Conservation (phyloP, 441 rosid genomes). For the Breynia disticha region DNA sequence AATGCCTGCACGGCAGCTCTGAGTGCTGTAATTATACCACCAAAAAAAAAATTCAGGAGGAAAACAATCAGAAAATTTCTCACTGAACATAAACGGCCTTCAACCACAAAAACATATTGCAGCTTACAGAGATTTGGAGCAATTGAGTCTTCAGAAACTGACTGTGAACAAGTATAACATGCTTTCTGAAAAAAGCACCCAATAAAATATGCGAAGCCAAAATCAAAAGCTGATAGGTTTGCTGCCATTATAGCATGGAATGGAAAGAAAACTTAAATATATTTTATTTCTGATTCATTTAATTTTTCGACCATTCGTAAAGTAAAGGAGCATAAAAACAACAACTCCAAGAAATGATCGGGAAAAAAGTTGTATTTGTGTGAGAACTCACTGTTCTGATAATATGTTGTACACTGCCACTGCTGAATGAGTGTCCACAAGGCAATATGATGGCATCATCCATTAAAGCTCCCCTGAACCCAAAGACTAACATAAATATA, state of each 20-base stretch:
- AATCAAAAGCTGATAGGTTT: neutral
- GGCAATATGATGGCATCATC: conserved; percentile 84
- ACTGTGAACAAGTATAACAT: conserved; percentile 63
- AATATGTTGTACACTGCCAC: conserved; percentile 52
- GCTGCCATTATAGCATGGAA: too few relatives aligned
- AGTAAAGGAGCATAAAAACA: neutral
- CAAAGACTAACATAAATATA: conserved; percentile 12
- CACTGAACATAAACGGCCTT: conserved; percentile 2
- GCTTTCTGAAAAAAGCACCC: conserved; percentile 46
- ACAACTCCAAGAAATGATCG: neutral
- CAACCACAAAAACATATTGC: conserved; percentile 7
- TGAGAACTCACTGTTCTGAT: conserved; percentile 45
- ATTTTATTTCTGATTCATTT: too few relatives aligned
- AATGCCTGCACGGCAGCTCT: conserved; percentile 84
- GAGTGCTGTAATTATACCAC: conserved; percentile 38
- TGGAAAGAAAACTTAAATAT: too few relatives aligned
- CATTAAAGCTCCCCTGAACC: conserved; percentile 68
- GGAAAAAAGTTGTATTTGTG: neutral
- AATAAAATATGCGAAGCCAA: neutral
- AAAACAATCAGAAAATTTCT: neutral
- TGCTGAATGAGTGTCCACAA: conserved; percentile 90
- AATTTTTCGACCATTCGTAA: neutral
- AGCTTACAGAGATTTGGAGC: conserved; percentile 80
- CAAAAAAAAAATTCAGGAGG: neutral
- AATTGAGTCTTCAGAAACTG: conserved; percentile 56